These are phyloP conservation scores for Lactifluus echinatus DNA, from an alignment of 768 basidiomycete species.

Conservation along the genomic window DNA sequence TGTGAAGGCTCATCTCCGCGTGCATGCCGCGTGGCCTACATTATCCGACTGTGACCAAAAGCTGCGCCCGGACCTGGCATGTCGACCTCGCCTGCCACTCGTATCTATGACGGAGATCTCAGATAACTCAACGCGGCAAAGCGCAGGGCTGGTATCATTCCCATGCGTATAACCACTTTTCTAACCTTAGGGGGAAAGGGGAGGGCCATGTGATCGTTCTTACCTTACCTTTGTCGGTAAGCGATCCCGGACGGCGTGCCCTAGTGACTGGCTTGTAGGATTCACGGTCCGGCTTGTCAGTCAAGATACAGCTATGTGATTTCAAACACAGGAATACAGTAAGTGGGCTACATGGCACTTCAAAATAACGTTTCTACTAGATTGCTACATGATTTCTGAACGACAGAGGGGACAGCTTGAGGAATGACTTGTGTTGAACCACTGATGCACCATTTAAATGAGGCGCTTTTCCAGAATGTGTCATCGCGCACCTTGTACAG, in stretches of 20 bases:
- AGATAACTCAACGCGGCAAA: too few relatives aligned
- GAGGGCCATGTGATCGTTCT: too few relatives aligned
- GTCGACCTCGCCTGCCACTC: too few relatives aligned
- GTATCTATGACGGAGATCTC: too few relatives aligned
- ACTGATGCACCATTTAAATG: slow-evolving; percentile 35
- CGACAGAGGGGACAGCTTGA: slow-evolving; percentile 89
- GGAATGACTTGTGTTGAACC: slow-evolving; percentile 85
- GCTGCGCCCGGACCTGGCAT: too few relatives aligned
- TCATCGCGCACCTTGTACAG: slow-evolving; percentile 63
- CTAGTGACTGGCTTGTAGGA: too few relatives aligned
- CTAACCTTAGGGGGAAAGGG: too few relatives aligned
- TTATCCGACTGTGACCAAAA: not conserved
- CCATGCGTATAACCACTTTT: too few relatives aligned
- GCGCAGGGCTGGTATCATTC: too few relatives aligned
- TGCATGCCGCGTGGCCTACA: not conserved
- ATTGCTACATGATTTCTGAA: slow-evolving; percentile 56
- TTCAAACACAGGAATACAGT: not conserved
- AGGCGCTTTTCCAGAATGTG: not conserved
- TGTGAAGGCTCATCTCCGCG: not conserved
- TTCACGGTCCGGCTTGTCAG: not conserved
- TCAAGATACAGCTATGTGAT: not conserved
- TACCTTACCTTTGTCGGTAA: too few relatives aligned
- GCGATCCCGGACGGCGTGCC: too few relatives aligned
- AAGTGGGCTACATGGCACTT: not conserved
- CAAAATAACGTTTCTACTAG: not conserved